Evolutionary conservation across 1,139 yeast species (phyloP).

Genomic region (Protomyces arabidopsidicola): DNA sequence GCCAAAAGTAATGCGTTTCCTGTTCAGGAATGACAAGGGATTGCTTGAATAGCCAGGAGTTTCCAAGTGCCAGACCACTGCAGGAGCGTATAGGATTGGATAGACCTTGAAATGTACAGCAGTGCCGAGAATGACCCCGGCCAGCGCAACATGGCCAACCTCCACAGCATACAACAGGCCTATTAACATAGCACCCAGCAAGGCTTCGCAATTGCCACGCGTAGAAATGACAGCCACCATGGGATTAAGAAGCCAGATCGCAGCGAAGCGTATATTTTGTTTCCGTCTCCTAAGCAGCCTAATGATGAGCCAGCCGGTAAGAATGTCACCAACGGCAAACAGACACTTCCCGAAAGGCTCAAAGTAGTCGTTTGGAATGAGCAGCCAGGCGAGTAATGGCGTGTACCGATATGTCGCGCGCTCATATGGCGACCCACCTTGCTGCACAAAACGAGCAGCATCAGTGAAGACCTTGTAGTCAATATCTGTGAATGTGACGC

Average conservation of each 20-base stretch:
- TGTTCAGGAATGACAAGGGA: background rate
- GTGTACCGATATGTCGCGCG: constrained; percentile 92
- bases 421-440: constrained; percentile 66
- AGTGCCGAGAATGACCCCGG: constrained; percentile 66
- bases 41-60: constrained; percentile 42
- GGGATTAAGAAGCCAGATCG: constrained; percentile 87
- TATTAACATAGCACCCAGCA: constrained; percentile 73
- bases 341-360: constrained; percentile 58
- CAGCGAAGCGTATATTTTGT: constrained; percentile 46
- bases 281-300: constrained; percentile 43
- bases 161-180: constrained; percentile 50
- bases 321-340: constrained; percentile 69
- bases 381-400: constrained; percentile 78
- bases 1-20: constrained; percentile 5
- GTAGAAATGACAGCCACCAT: constrained; percentile 93
- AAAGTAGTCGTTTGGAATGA: constrained; percentile 57
- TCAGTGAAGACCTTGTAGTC: constrained; percentile 92
- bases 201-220: constrained; percentile 88
- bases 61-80: constrained; percentile 49
- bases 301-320: constrained; percentile 69
- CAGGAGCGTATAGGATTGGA: constrained; percentile 76
- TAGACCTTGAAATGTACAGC: constrained; percentile 87
- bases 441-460: constrained; percentile 68
- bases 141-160: constrained; percentile 42
- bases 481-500: constrained; percentile 83